Conservation (phyloP, 352 stramenopile species). For the Globisporangium barbulae region DNA sequence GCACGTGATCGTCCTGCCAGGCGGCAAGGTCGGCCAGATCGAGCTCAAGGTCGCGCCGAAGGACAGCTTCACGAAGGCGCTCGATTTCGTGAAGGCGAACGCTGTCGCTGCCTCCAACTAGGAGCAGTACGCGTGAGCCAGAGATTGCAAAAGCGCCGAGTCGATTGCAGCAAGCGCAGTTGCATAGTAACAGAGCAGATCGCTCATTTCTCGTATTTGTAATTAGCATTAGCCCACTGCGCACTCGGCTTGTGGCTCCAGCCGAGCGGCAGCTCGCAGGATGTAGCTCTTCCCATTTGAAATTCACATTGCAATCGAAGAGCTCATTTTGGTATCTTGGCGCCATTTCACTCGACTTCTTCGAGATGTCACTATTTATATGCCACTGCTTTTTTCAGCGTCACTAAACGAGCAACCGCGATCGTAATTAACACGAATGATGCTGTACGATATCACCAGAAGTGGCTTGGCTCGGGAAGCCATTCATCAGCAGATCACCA, state of each 20-base stretch:
- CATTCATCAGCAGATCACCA: slow-evolving; percentile 6
- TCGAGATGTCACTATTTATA: background rate
- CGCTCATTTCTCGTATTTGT: background rate
- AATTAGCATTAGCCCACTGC: background rate
- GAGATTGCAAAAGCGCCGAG: background rate
- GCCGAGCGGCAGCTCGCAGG: background rate
- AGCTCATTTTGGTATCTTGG: background rate
- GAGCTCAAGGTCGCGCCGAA: slow-evolving; percentile 67
- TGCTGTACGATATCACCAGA: background rate
- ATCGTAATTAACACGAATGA: background rate
- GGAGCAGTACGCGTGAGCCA: background rate
- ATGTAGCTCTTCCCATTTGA: background rate
- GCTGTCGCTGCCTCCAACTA: slow-evolving; percentile 11
- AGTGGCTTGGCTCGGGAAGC: slow-evolving; percentile 1
- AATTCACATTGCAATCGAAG: background rate
- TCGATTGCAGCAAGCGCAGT: slow-evolving; percentile 5
- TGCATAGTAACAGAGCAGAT: background rate
- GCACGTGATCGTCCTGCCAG: slow-evolving; percentile 81
- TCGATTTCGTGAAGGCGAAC: slow-evolving; percentile 49
- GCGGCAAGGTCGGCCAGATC: slow-evolving; percentile 70
- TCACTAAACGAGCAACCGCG: background rate
- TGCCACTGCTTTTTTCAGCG: background rate
- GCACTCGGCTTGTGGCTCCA: background rate
- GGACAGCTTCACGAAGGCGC: slow-evolving; percentile 77
- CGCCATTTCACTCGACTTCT: background rate